Percentiles rank a stretch among this genome's conserved stretches.
phyloP scores from a whole-genome alignment of 2,329 filamentous ascomycete species.

The Aspergillus nomiae region DNA sequence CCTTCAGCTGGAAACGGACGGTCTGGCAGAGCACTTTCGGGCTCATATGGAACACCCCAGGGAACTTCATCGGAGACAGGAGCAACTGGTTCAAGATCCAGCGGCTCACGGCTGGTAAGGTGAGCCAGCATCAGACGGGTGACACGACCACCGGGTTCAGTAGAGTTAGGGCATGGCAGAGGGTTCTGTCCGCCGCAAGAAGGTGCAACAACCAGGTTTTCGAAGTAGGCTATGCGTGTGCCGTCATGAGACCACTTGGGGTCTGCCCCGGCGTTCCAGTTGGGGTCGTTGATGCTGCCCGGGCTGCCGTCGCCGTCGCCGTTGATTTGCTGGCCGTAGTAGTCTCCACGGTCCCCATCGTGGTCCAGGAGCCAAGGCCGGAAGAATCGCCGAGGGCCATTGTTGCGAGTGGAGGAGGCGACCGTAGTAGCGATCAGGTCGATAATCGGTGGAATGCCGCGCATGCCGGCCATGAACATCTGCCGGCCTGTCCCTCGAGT shows the following conservation, averaged over 20 bases:
- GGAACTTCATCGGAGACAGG: constrained; percentile 25
- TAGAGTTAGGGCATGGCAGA: constrained; percentile 44
- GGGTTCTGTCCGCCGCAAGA: constrained; percentile 50
- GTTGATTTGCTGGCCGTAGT: constrained; percentile 50
- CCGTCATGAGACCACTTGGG: constrained; percentile 39
- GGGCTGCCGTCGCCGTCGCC: constrained; percentile 34
- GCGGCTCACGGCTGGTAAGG: constrained; percentile 36
- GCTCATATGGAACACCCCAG: constrained; percentile 19
- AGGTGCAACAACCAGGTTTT: constrained; percentile 41
- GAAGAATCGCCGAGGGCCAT: constrained; percentile 50
- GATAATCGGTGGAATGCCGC: constrained; percentile 45
- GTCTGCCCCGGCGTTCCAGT: constrained; percentile 54
- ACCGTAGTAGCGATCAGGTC: constrained; percentile 39
- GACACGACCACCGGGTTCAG: constrained; percentile 39
- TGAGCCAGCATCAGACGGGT: constrained; percentile 48
- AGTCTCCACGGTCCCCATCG: constrained; percentile 48
- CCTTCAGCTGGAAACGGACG: constrained; percentile 6
- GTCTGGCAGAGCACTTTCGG: constrained; percentile 8
- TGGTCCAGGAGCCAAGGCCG: constrained; percentile 48
- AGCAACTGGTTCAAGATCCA: constrained; percentile 21
- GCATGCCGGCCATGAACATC: constrained; percentile 46
- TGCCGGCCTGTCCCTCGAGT: constrained; percentile 46
- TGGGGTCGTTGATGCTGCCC: constrained; percentile 47
- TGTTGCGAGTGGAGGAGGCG: constrained; percentile 49
- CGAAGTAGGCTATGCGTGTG: constrained; percentile 48